These are phyloP conservation scores for Phenoliferia sp. DNA, from an alignment of 1,284 basidiomycete genomes.

Conservation along the genomic window DNA sequence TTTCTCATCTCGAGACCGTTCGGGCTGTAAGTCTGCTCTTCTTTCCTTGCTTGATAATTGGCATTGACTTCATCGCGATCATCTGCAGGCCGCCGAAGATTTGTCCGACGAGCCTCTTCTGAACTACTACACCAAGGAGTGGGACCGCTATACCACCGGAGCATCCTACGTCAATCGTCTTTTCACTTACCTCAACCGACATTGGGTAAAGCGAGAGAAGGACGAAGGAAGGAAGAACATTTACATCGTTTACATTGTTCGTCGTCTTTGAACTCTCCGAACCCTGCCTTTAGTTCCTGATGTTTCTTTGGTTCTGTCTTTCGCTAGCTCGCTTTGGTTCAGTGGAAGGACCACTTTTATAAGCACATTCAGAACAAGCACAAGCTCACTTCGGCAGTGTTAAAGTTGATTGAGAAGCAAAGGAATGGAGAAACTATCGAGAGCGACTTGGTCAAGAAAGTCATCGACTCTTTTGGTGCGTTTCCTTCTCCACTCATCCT, in stretches of 20 bases:
- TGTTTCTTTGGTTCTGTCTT: background rate
- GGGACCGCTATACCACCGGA: constrained; percentile 94
- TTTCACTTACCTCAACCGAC: constrained; percentile 94
- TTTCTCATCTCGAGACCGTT: constrained; percentile 65
- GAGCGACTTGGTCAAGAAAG: constrained; percentile 88
- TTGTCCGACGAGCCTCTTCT: constrained; percentile 83
- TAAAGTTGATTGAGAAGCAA: constrained; percentile 86
- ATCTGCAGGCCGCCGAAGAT: constrained; percentile 62
- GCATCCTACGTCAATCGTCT: constrained; percentile 93
- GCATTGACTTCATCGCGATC: background rate
- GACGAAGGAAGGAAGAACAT: constrained; percentile 96
- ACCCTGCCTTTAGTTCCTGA: background rate
- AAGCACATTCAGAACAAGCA: constrained; percentile 69
- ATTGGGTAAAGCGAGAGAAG: constrained; percentile 98
- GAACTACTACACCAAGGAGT: constrained; percentile 85
- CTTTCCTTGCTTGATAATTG: constrained; percentile 17
- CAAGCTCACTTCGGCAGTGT: constrained; percentile 80
- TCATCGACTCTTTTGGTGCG: constrained; percentile 81
- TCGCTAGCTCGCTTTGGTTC: constrained; percentile 78
- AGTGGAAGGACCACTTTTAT: constrained; percentile 95
- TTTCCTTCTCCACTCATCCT: constrained; percentile 4
- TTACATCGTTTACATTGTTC: constrained; percentile 90
- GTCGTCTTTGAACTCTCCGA: constrained; percentile 40
- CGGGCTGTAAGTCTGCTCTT: constrained; percentile 53
- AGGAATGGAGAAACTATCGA: constrained; percentile 93